Conservation (phyloP, 441 rosid genomes). For the Kokia cookei region DNA sequence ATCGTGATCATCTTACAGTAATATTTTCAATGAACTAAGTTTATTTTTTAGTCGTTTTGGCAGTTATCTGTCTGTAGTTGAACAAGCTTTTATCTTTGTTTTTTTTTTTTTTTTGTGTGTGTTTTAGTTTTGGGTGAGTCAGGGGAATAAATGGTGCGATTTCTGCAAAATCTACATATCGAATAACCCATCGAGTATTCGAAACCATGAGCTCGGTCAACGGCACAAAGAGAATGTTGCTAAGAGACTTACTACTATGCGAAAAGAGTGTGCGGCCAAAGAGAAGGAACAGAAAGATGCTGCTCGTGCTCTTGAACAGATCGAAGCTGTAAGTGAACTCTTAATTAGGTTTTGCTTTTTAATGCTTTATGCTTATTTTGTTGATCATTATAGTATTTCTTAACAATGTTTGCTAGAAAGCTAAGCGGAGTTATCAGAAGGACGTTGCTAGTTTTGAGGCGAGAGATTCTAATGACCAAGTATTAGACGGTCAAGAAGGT, state of each 20-base stretch:
- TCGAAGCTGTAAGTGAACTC: slow-evolving; percentile 68
- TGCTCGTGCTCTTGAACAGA: slow-evolving; percentile 64
- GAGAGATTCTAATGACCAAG: slow-evolving; percentile 38
- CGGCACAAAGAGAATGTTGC: slow-evolving; percentile 78
- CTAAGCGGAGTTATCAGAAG: slow-evolving; percentile 38
- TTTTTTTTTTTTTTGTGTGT: not conserved
- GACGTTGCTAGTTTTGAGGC: slow-evolving; percentile 63
- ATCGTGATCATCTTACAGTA: not conserved
- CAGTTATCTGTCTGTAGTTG: not conserved
- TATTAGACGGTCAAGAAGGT: slow-evolving; percentile 50
- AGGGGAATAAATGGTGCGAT: slow-evolving; percentile 96
- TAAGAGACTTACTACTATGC: slow-evolving; percentile 64
- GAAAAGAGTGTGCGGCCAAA: slow-evolving; percentile 73
- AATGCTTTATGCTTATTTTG: not conserved
- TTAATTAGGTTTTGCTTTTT: not conserved
- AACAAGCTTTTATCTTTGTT: not conserved
- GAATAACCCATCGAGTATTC: slow-evolving; percentile 74
- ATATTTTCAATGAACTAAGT: not conserved
- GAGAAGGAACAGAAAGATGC: slow-evolving; percentile 77
- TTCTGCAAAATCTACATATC: slow-evolving; percentile 84
- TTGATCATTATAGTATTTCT: not conserved
- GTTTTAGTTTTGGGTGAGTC: slow-evolving; percentile 88
- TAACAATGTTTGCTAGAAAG: slow-evolving; percentile 38
- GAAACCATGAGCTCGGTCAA: slow-evolving; percentile 92
- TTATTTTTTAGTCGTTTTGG: not conserved